Percentiles rank a stretch among this genome's conserved stretches.
Conservation (phyloP, 1,284 basidiomycete species). For the Psilocybe mexicana region DNA sequence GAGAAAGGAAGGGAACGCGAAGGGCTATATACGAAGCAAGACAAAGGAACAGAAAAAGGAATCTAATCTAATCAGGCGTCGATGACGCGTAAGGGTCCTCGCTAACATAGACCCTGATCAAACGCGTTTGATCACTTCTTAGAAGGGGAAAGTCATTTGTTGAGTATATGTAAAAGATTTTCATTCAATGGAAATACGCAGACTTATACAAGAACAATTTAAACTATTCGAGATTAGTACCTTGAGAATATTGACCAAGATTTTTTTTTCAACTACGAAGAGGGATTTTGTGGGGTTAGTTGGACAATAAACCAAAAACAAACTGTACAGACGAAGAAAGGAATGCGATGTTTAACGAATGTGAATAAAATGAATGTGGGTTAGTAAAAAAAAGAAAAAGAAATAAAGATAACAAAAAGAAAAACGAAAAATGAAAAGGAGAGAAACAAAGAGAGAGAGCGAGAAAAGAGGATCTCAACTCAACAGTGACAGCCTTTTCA, state of each 20-base stretch:
- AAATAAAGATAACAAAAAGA: background rate
- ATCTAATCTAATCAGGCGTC: too few species aligned
- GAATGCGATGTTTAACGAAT: background rate
- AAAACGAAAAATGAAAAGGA: background rate
- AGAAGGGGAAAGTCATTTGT: too few species aligned
- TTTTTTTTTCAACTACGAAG: background rate
- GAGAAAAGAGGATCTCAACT: constrained; percentile 1
- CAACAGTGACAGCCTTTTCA: constrained; percentile 11
- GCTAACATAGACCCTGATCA: too few species aligned
- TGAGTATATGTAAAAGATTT: too few species aligned
- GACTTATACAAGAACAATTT: background rate
- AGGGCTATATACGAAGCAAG: too few species aligned
- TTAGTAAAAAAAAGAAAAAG: background rate
- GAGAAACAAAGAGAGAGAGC: background rate
- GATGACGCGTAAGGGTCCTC: too few species aligned
- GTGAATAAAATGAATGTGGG: background rate
- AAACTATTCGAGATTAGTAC: background rate
- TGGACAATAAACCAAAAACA: background rate
- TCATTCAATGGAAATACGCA: too few species aligned
- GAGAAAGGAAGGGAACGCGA: too few species aligned
- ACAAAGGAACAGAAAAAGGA: too few species aligned
- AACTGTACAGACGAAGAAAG: background rate
- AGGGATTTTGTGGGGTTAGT: background rate
- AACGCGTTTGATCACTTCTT: too few species aligned
- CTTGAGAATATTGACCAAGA: background rate